phyloP scores from a whole-genome alignment of 2,329 filamentous ascomycete species.

The Aspergillus neotritici region DNA sequence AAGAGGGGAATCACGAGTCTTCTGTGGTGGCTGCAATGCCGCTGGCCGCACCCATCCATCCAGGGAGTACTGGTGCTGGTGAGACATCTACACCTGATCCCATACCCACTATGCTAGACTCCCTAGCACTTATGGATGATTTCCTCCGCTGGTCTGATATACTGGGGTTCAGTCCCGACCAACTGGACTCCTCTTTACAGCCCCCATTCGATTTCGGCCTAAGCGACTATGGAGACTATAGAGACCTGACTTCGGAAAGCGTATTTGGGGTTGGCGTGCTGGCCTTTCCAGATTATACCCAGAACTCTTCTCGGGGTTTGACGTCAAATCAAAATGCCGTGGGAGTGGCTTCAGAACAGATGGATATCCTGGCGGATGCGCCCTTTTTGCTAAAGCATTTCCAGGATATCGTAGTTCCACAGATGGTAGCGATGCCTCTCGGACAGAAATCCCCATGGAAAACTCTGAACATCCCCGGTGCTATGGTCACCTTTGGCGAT shows the following conservation, averaged over 20 bases:
- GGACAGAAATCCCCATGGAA: conserved; percentile 31
- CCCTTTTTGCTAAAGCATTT: conserved; percentile 28
- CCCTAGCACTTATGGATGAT: conserved; percentile 22
- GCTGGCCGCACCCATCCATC: background rate
- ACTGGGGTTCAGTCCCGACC: conserved; percentile 24
- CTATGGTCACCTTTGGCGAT: conserved; percentile 27
- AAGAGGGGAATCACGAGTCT: background rate
- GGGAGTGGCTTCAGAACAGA: conserved; percentile 2
- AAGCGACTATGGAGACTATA: too few relatives aligned
- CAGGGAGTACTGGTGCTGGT: background rate
- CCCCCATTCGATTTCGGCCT: conserved; percentile 6
- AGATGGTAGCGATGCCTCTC: conserved; percentile 27
- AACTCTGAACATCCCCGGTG: conserved; percentile 27
- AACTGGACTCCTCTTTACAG: conserved; percentile 12
- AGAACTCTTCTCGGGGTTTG: background rate
- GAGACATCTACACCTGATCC: background rate
- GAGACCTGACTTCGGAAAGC: too few relatives aligned
- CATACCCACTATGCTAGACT: conserved; percentile 15
- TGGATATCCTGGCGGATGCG: conserved; percentile 17
- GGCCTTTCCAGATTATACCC: too few relatives aligned
- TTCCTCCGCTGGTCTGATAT: conserved; percentile 32
- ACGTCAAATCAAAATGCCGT: conserved; percentile 10
- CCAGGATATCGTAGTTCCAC: conserved; percentile 26
- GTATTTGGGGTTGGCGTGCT: too few relatives aligned
- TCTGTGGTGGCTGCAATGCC: background rate